phyloP scores from a whole-genome alignment of 1,139 yeast genomes.

The Taphrina betulina region DNA sequence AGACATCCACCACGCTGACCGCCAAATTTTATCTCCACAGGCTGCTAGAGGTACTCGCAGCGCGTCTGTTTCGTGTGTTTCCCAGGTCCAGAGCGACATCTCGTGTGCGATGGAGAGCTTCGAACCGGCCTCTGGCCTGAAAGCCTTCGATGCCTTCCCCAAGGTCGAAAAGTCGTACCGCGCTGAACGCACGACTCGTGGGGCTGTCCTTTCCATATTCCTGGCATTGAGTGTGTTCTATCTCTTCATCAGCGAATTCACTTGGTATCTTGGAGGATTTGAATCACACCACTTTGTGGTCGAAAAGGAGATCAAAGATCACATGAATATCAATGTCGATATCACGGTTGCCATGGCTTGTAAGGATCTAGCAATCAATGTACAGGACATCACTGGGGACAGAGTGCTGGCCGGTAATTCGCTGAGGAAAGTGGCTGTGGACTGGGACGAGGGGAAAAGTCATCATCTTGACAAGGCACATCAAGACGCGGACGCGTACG shows the following conservation, averaged over 20 bases:
- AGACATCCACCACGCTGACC: no score
- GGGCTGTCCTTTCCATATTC: slow-evolving; percentile 51
- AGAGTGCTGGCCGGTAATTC: slow-evolving; percentile 72
- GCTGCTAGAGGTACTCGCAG: no score
- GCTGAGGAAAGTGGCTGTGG: slow-evolving; percentile 49
- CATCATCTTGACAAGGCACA: slow-evolving; percentile 37
- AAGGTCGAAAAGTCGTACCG: slow-evolving; percentile 74
- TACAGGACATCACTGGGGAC: slow-evolving; percentile 75
- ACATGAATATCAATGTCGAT: slow-evolving; percentile 72
- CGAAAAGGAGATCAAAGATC: slow-evolving; percentile 53
- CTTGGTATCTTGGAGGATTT: slow-evolving; percentile 79
- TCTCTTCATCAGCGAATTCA: slow-evolving; percentile 81
- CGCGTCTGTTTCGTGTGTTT: no score
- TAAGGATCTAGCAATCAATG: slow-evolving; percentile 68
- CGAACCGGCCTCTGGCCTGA: slow-evolving; percentile 26
- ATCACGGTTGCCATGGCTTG: slow-evolving; percentile 84
- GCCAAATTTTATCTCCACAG: no score
- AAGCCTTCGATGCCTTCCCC: slow-evolving; percentile 83
- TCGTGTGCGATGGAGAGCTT: slow-evolving; percentile 29
- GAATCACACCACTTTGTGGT: slow-evolving; percentile 77
- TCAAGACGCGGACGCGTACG: slow-evolving; percentile 35
- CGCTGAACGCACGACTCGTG: slow-evolving; percentile 76
- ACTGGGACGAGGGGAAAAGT: slow-evolving; percentile 36
- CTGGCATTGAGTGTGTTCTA: slow-evolving; percentile 49
- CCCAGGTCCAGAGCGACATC: no score